Evolutionary conservation across 73 alveolate species (phyloP).

Genomic region (Symbiodinium natans): DNA sequence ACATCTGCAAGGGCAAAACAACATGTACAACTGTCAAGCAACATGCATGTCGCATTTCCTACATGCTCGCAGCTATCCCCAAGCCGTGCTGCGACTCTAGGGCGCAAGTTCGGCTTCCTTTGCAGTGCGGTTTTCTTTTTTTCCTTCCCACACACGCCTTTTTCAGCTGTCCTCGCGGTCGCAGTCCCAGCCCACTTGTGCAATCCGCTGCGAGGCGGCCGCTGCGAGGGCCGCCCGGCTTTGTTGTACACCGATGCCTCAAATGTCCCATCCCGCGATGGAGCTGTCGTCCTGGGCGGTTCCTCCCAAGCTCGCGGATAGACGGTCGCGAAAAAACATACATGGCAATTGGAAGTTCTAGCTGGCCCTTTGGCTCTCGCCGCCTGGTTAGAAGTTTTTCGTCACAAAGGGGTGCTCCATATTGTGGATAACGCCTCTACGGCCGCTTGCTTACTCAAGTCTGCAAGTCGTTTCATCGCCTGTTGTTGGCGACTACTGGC

Average conservation of each 20-base stretch:
- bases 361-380: background rate
- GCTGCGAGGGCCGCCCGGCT: background rate
- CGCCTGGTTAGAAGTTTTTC: background rate
- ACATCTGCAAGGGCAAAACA: too few relatives aligned
- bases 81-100: background rate
- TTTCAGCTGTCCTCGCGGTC: too few relatives aligned
- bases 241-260: slow-evolving; percentile 49
- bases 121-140: background rate
- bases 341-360: background rate
- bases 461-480: background rate
- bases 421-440: background rate
- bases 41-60: too few relatives aligned
- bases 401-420: background rate
- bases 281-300: background rate
- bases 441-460: background rate
- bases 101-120: slow-evolving; percentile 37
- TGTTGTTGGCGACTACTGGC: background rate
- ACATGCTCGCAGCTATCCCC: too few relatives aligned
- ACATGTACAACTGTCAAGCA: too few relatives aligned
- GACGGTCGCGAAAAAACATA: background rate
- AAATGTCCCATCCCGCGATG: background rate
- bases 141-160: background rate
- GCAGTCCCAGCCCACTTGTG: too few relatives aligned
- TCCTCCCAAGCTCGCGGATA: background rate
- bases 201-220: too few relatives aligned